Percentiles rank a stretch among this genome's conserved stretches.
These are phyloP conservation scores for Stropharia rugosoannulata DNA, from an alignment of 768 basidiomycete species.

Conservation along the genomic window DNA sequence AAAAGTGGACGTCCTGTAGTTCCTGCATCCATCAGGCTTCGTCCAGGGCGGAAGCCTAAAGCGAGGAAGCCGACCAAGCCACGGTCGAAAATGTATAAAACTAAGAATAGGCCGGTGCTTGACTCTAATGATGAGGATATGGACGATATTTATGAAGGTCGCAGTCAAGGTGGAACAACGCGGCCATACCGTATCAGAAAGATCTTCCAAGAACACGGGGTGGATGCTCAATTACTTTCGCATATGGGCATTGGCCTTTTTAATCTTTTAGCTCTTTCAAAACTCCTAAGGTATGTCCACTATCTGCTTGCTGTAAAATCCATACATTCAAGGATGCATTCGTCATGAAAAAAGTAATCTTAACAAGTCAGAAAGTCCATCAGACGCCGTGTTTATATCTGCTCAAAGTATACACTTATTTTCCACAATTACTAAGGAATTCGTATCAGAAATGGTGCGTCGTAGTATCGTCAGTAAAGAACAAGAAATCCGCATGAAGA, in stretches of 20 bases:
- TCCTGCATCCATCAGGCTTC: slow-evolving; percentile 29
- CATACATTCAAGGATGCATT: background rate
- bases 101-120: slow-evolving; percentile 4
- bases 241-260: slow-evolving; percentile 48
- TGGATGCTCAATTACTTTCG: slow-evolving; percentile 43
- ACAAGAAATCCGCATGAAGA: slow-evolving; percentile 57
- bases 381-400: slow-evolving; percentile 41
- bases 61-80: slow-evolving; percentile 19
- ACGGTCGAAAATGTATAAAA: slow-evolving; percentile 19
- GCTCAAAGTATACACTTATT: slow-evolving; percentile 46
- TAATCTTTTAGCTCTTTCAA: slow-evolving; percentile 37
- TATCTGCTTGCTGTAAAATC: too few relatives aligned
- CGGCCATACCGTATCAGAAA: slow-evolving; percentile 41
- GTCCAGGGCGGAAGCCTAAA: slow-evolving; percentile 33
- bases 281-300: slow-evolving; percentile 34
- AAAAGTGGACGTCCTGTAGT: slow-evolving; percentile 33
- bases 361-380: slow-evolving; percentile 20
- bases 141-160: slow-evolving; percentile 7
- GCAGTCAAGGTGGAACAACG: slow-evolving; percentile 36
- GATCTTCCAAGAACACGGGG: slow-evolving; percentile 39
- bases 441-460: slow-evolving; percentile 50
- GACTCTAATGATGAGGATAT: slow-evolving; percentile 3
- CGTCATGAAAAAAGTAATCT: slow-evolving; percentile 19
- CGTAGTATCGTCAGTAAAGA: slow-evolving; percentile 54
- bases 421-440: slow-evolving; percentile 44